phyloP scores from a whole-genome alignment of 2,329 filamentous ascomycete genomes.

The Penicillium sp. region DNA sequence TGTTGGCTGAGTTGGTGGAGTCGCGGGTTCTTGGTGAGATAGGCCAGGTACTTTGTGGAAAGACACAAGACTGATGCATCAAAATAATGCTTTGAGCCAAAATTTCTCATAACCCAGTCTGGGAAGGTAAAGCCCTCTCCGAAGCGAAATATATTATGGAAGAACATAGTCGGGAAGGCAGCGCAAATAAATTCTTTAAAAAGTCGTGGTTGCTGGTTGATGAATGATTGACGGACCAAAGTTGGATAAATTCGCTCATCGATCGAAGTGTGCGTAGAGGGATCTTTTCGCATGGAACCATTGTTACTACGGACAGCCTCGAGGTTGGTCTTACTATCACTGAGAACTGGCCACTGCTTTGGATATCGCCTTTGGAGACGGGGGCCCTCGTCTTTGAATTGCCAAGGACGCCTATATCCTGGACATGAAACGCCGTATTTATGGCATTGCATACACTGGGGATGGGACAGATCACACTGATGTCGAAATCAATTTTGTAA shows the following conservation, averaged over 20 bases:
- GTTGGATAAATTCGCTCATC: constrained; percentile 9
- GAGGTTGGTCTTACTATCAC: neutral
- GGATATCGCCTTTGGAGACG: constrained; percentile 6
- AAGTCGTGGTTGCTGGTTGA: constrained; percentile 5
- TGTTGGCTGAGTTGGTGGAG: constrained; percentile 8
- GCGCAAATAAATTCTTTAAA: constrained; percentile 10
- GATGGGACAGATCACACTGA: constrained; percentile 9
- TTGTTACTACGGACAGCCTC: neutral
- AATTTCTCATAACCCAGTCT: constrained; percentile 10
- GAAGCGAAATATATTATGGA: constrained; percentile 10
- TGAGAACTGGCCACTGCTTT: neutral
- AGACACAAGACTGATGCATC: constrained; percentile 12
- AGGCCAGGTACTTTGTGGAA: constrained; percentile 9
- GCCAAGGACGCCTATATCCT: constrained; percentile 7
- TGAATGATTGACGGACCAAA: constrained; percentile 5
- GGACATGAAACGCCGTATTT: constrained; percentile 7
- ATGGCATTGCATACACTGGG: constrained; percentile 6
- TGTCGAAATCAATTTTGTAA: neutral
- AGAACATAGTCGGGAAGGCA: constrained; percentile 12
- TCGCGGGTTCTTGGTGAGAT: constrained; percentile 8
- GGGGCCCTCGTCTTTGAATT: constrained; percentile 10
- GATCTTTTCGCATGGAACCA: neutral
- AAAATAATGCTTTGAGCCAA: constrained; percentile 7
- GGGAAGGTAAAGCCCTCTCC: constrained; percentile 10
- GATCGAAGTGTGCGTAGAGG: neutral